Evolutionary conservation across 345 rosid species (phyloP).

Genomic region (Heritiera fomes): DNA sequence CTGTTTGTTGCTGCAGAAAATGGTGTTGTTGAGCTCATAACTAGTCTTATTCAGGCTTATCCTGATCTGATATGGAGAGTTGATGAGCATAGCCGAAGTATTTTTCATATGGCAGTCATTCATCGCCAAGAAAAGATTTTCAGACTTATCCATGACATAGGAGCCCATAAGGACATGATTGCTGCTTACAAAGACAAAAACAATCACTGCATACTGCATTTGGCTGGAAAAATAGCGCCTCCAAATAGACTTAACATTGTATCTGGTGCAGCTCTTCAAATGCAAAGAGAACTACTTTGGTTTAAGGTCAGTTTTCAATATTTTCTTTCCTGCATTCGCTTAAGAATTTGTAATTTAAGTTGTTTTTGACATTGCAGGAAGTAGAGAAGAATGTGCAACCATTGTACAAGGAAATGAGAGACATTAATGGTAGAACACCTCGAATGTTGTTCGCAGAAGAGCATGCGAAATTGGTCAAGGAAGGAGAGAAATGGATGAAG

Average conservation of each 20-base stretch:
- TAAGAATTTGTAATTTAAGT: not conserved
- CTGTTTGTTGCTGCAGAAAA: conserved; percentile 41
- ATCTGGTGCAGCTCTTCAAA: conserved; percentile 49
- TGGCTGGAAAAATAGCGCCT: conserved; percentile 35
- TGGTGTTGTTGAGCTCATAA: conserved; percentile 42
- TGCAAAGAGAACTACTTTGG: conserved; percentile 44
- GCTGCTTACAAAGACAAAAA: conserved; percentile 30
- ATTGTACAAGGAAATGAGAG: conserved; percentile 30
- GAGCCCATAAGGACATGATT: conserved; percentile 35
- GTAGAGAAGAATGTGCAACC: conserved; percentile 38
- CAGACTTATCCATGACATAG: conserved; percentile 29
- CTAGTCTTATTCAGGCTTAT: conserved; percentile 22
- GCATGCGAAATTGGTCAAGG: conserved; percentile 25
- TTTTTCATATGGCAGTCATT: conserved; percentile 38
- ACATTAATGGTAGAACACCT: conserved; percentile 30
- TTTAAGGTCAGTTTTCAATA: conserved; percentile 35
- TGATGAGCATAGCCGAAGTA: conserved; percentile 32
- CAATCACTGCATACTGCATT: conserved; percentile 37
- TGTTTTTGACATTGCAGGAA: conserved; percentile 26
- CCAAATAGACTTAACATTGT: conserved; percentile 33
- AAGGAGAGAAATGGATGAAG: conserved; percentile 45
- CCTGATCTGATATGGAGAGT: conserved; percentile 42
- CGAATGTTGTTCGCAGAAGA: conserved; percentile 23
- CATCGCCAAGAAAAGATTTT: conserved; percentile 39
- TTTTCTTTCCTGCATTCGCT: not conserved